phyloP scores from a whole-genome alignment of 2,329 filamentous ascomycete genomes.

The Tolypocladium amazonense region DNA sequence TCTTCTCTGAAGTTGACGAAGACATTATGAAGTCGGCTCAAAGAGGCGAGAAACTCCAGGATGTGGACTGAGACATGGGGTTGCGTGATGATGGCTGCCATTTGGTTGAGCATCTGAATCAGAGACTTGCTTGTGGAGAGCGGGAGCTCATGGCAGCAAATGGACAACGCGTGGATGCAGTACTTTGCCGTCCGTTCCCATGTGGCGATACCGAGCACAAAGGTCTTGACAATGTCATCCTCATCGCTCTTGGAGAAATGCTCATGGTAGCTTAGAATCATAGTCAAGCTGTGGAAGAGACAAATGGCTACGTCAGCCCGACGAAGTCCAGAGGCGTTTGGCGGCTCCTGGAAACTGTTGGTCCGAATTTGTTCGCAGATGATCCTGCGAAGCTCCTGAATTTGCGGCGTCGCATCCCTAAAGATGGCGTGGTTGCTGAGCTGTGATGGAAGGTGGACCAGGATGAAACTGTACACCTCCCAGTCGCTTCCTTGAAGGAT shows the following conservation, averaged over 20 bases:
- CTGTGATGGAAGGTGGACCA: slow-evolving; percentile 79
- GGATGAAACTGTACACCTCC: slow-evolving; percentile 85
- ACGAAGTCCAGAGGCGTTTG: slow-evolving; percentile 64
- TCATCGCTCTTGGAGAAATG: slow-evolving; percentile 76
- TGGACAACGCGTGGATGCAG: slow-evolving; percentile 88
- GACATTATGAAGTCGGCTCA: slow-evolving; percentile 74
- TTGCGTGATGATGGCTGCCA: slow-evolving; percentile 94
- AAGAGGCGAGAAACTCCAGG: slow-evolving; percentile 82
- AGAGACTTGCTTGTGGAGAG: slow-evolving; percentile 77
- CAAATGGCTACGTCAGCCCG: slow-evolving; percentile 84
- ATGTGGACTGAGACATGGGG: slow-evolving; percentile 88
- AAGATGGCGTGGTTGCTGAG: slow-evolving; percentile 86
- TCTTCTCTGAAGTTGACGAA: slow-evolving; percentile 85
- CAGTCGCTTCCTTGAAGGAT: slow-evolving; percentile 71
- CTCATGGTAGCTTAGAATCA: slow-evolving; percentile 82
- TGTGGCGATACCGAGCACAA: slow-evolving; percentile 72
- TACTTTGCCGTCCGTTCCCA: slow-evolving; percentile 82
- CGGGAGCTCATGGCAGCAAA: slow-evolving; percentile 92
- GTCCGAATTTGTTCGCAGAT: slow-evolving; percentile 76
- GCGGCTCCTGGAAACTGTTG: slow-evolving; percentile 72
- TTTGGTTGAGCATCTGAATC: slow-evolving; percentile 78
- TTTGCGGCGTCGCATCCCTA: slow-evolving; percentile 57
- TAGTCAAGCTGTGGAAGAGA: slow-evolving; percentile 76
- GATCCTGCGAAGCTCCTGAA: slow-evolving; percentile 64
- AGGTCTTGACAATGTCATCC: slow-evolving; percentile 79